Conservation (phyloP, 805 yeast genomes). For the Myxozyma monticola region DNA sequence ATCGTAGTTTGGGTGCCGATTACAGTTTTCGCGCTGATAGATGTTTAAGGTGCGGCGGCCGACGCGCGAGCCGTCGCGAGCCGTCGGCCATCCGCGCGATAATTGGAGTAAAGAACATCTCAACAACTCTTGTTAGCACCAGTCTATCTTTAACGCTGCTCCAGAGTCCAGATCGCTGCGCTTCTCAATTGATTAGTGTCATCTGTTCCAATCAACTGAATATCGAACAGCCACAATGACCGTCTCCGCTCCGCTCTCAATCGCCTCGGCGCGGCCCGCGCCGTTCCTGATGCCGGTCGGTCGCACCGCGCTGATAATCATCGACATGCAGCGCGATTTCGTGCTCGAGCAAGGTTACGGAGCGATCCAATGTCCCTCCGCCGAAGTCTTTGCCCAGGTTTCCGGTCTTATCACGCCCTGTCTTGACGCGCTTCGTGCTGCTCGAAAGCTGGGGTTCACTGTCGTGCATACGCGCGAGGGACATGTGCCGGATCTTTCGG, state of each 20-base stretch:
- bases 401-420: conserved; percentile 33
- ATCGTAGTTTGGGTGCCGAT: too few relatives aligned
- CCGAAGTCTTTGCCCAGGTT: conserved; percentile 35
- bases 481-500: conserved; percentile 36
- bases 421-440: conserved; percentile 32
- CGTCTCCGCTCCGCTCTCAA: conserved; percentile 11
- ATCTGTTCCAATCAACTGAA: too few relatives aligned
- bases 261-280: conserved; percentile 29
- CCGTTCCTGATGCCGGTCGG: conserved; percentile 32
- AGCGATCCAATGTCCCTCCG: conserved; percentile 35
- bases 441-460: conserved; percentile 36
- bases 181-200: too few relatives aligned
- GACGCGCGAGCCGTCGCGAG: too few relatives aligned
- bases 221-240: too few relatives aligned
- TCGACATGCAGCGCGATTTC: conserved; percentile 42
- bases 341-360: conserved; percentile 39
- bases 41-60: too few relatives aligned
- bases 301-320: conserved; percentile 37
- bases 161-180: too few relatives aligned
- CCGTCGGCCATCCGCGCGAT: too few relatives aligned
- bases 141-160: too few relatives aligned
- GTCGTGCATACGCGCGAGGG: conserved; percentile 41
- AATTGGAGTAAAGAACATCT: too few relatives aligned
- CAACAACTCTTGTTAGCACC: too few relatives aligned
- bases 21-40: too few relatives aligned